phyloP scores from a whole-genome alignment of 352 stramenopile species.

The Phytophthora sojae region DNA sequence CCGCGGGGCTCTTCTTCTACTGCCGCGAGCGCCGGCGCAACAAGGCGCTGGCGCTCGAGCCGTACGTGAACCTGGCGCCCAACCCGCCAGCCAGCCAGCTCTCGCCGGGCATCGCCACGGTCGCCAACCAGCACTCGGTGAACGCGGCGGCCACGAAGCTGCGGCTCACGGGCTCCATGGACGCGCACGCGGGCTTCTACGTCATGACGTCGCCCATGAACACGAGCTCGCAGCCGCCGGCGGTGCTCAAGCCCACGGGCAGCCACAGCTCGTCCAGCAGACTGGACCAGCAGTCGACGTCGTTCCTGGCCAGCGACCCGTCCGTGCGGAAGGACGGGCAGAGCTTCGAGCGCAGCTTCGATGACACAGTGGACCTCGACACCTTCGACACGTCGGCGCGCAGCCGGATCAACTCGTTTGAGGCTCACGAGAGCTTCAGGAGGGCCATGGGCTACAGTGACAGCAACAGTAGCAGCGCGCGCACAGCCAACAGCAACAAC shows the following conservation, averaged over 20 bases:
- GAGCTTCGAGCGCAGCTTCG: constrained; percentile 19
- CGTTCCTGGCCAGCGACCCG: constrained; percentile 21
- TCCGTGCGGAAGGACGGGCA: constrained; percentile 12
- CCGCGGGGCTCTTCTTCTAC: constrained; percentile 30
- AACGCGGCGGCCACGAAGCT: constrained; percentile 9
- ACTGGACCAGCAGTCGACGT: constrained; percentile 6
- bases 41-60: constrained; percentile 38
- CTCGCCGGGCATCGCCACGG: constrained; percentile 34
- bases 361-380: constrained; percentile 23
- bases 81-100: constrained; percentile 32
- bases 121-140: constrained; percentile 15
- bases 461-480: constrained; percentile 22
- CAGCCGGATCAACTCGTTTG: constrained; percentile 37
- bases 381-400: constrained; percentile 34
- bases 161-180: constrained; percentile 15
- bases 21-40: constrained; percentile 37
- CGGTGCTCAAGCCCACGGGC: constrained; percentile 21
- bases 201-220: constrained; percentile 43
- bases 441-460: constrained; percentile 35
- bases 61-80: constrained; percentile 41
- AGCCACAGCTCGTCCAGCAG: constrained; percentile 12
- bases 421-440: constrained; percentile 34
- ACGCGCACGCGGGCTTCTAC: constrained; percentile 35
- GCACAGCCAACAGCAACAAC: constrained; percentile 9
- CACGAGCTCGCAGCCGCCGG: constrained; percentile 6